Conservation (phyloP, 306 rosid species). For the Psophocarpus tetragonolobus region DNA sequence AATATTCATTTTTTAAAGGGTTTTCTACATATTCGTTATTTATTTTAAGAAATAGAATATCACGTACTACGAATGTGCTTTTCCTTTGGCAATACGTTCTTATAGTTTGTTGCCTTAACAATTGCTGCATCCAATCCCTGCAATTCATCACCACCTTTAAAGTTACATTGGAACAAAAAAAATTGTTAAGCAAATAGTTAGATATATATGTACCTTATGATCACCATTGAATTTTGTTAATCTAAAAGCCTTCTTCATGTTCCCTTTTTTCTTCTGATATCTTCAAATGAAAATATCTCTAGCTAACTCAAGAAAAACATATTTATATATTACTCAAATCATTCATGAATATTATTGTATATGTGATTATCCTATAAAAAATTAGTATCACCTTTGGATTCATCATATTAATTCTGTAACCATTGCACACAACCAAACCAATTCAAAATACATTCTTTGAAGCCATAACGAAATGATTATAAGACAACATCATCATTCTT, state of each 20-base stretch:
- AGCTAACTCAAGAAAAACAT: neutral
- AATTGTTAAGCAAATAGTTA: slow-evolving; percentile 3
- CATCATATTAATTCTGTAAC: neutral
- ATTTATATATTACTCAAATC: neutral
- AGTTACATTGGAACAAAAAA: neutral
- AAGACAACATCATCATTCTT: neutral
- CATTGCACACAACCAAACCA: neutral
- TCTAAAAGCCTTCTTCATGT: slow-evolving; percentile 66
- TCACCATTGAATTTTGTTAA: slow-evolving; percentile 64
- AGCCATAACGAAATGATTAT: neutral
- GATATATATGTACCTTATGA: slow-evolving; percentile 56
- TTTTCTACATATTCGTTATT: neutral
- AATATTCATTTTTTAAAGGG: too few relatives aligned
- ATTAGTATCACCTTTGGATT: neutral
- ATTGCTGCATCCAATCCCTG: slow-evolving; percentile 84
- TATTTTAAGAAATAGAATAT: neutral
- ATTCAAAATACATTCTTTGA: neutral
- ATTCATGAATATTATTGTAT: neutral
- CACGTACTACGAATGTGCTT: slow-evolving; percentile 76
- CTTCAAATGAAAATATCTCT: slow-evolving; percentile 9
- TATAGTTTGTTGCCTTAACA: slow-evolving; percentile 70
- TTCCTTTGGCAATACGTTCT: slow-evolving; percentile 75
- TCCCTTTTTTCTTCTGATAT: slow-evolving; percentile 52
- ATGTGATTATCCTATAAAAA: neutral
- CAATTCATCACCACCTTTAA: slow-evolving; percentile 21